Percentiles rank a stretch among this genome's conserved stretches.
Conservation (phyloP, 23 red algal genomes). For the Agarophyton chilense region DNA sequence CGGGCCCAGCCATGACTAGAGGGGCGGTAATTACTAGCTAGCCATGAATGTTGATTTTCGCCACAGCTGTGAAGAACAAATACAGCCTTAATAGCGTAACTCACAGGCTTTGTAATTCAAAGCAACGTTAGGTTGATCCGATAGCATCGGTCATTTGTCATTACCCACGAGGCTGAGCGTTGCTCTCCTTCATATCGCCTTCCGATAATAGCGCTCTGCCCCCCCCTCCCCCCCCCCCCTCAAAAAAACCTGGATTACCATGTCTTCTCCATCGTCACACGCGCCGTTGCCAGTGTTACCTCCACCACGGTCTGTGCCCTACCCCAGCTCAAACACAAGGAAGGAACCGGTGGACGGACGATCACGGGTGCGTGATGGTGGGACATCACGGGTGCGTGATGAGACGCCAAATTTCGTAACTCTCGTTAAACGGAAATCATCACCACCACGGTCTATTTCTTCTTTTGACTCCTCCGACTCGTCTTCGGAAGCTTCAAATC, state of each 20-base stretch:
- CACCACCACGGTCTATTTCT: neutral
- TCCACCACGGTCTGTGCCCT: neutral
- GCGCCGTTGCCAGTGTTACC: neutral
- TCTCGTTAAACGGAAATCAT: neutral
- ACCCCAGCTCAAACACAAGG: neutral
- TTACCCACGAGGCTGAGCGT: neutral
- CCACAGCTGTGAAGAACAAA: too few species aligned
- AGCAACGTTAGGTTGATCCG: neutral
- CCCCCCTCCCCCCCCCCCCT: too few species aligned
- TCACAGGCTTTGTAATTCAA: too few species aligned
- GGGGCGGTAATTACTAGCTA: neutral
- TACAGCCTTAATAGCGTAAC: too few species aligned
- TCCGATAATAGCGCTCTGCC: neutral
- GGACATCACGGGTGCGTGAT: neutral
- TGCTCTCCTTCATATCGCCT: neutral
- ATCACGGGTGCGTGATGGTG: neutral
- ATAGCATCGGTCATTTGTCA: neutral
- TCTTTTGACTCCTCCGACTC: neutral
- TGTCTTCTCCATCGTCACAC: constrained; percentile 1
- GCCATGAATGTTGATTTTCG: neutral
- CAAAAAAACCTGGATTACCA: neutral
- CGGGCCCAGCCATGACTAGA: neutral
- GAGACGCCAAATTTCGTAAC: neutral
- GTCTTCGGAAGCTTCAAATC: neutral
- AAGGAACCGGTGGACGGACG: neutral